Evolutionary conservation across 805 yeast genomes (phyloP), one percentile per base, ranked within the genome.

Genomic region (Lipomyces yamadae): DNA sequence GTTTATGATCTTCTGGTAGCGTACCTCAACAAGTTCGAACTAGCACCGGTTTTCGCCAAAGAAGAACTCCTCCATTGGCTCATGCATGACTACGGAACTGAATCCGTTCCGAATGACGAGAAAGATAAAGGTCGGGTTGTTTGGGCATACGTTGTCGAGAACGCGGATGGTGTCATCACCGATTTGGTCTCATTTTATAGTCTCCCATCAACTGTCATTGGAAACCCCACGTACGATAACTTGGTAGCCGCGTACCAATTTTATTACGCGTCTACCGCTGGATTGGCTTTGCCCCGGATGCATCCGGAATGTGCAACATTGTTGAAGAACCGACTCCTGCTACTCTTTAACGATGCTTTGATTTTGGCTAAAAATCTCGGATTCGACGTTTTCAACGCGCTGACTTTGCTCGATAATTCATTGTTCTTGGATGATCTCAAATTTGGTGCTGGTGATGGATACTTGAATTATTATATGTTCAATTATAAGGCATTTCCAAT

Each of bases 381-480:
- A 33, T 91, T 90, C 73, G 99, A 95, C 76, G 98, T 95, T 2
- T 91, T 94, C 83, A 95, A 95, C 76, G 97, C 98, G 8, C 82
- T 95, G 69, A 87, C 98, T 0, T 83, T 92, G 10, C 97, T 92
- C 79, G 99, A 95, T 76, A 95, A 95, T 77, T 83, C 92, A 15
- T 79, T 90, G 67, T 92, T 95, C 79, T 81, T 95, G 71, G 88
- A 91, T 33, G 87, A 90, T 52, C 83, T 90, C 78, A 91, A 91
- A 76, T 95, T 95, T 77, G 97, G 97, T 42, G 85, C 86, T 59
- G 99, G 99, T 56, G 98, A 94, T 77, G 99, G 99, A 0, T 85
- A 85, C 75, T 83, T 95, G 75, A 90, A 95, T 78, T 95, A 90
- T 78, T 95, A 95, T 76, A 80, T 95, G 70, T 95, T 95, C 84